Conservation (phyloP, 371 early-diverging fungal genomes). For the Basidiobolus meristosporus region DNA sequence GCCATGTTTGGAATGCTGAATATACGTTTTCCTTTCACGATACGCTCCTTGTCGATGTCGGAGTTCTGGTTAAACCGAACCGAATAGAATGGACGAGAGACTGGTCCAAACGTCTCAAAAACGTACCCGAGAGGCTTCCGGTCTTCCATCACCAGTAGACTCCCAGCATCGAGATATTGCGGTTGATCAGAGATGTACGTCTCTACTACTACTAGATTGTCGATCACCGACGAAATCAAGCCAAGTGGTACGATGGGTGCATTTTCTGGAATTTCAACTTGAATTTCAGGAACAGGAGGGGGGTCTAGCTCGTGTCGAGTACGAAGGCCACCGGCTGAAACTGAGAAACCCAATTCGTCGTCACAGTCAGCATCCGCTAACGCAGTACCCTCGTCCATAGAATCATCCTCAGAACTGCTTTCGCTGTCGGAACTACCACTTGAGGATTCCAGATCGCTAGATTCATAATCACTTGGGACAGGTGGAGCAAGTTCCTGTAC, state of each 20-base stretch:
- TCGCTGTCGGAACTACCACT: no score
- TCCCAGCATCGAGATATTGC: constrained; percentile 58
- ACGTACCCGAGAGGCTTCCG: constrained; percentile 54
- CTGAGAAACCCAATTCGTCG: no score
- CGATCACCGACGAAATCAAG: constrained; percentile 41
- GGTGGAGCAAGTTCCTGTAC: no score
- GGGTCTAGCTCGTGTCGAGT: no score
- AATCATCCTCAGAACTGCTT: no score
- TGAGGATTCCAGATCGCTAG: no score
- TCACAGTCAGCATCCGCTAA: no score
- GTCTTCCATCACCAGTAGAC: constrained; percentile 42
- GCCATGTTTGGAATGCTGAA: constrained; percentile 41
- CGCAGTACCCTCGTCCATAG: no score
- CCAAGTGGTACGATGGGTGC: constrained; percentile 39
- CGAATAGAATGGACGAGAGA: constrained; percentile 61
- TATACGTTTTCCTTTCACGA: constrained; percentile 26
- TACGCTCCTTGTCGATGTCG: constrained; percentile 26
- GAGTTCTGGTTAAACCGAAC: constrained; percentile 42
- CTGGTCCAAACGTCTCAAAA: constrained; percentile 89
- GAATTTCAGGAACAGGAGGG: no score
- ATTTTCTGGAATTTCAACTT: constrained; percentile 26
- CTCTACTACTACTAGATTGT: constrained; percentile 52
- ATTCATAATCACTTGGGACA: no score
- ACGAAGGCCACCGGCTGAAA: no score
- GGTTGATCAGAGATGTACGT: constrained; percentile 20